Evolutionary conservation across 164 flowering plant species (phyloP).

Genomic region (Vitis riparia): DNA sequence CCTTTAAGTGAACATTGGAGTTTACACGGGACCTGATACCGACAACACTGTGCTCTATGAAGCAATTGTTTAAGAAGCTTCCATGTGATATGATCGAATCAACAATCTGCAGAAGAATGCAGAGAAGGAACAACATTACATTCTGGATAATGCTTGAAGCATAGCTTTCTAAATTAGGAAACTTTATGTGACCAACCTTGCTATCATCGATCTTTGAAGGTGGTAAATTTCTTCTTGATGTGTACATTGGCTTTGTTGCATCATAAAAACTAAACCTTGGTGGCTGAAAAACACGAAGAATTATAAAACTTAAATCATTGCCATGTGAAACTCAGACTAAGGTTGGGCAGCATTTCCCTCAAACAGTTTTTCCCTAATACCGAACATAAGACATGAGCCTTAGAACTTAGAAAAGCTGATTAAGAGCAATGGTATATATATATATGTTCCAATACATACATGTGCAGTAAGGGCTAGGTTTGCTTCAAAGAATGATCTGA

Average conservation of each 20-base stretch:
- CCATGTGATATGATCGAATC: conserved; percentile 96
- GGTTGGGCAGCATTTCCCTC: too few species aligned
- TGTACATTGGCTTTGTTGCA: conserved; percentile 85
- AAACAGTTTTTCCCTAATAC: too few species aligned
- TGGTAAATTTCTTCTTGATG: conserved; percentile 93
- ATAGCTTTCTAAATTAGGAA: too few species aligned
- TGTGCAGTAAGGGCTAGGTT: conserved; percentile 92
- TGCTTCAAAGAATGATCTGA: conserved; percentile 92
- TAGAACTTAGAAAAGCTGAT: too few species aligned
- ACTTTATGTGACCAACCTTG: conserved; percentile 53
- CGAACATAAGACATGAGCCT: too few species aligned
- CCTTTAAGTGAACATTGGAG: conserved; percentile 78
- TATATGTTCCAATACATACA: conserved; percentile 46
- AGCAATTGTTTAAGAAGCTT: conserved; percentile 69
- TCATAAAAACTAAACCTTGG: conserved; percentile 90
- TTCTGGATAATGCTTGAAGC: not conserved
- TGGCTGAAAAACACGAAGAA: conserved; percentile 55
- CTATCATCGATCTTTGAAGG: conserved; percentile 78
- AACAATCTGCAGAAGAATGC: conserved; percentile 55
- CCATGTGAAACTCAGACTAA: not conserved
- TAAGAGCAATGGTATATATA: not conserved
- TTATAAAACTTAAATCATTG: not conserved
- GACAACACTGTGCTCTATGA: conserved; percentile 84
- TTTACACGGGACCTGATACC: conserved; percentile 85
- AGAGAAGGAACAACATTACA: not conserved